These are phyloP conservation scores for Aspergillus ustus DNA, from an alignment of 2,329 filamentous ascomycete species.

Conservation along the genomic window DNA sequence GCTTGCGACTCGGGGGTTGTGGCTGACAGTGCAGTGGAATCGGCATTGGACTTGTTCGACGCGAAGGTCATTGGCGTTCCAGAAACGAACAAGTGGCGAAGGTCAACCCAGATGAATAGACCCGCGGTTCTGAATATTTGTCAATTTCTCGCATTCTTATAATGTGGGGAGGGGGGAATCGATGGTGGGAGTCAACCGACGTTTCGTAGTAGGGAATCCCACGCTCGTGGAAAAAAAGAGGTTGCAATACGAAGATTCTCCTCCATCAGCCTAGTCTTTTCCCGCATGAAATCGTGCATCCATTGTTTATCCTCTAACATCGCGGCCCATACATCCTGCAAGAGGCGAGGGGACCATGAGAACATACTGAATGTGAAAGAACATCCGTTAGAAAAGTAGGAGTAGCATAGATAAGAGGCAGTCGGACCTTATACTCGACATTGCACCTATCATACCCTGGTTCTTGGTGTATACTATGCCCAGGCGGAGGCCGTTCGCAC, in stretches of 20 bases:
- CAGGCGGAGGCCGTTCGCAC: conserved; percentile 60
- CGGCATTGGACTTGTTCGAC: not conserved
- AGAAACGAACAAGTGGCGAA: not conserved
- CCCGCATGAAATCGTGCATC: not conserved
- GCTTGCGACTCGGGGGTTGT: not conserved
- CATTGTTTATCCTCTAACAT: not conserved
- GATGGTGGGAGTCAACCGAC: not conserved
- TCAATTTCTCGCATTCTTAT: too few relatives aligned
- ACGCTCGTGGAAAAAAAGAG: not conserved
- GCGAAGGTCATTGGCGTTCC: not conserved
- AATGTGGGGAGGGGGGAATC: too few relatives aligned
- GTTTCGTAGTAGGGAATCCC: not conserved
- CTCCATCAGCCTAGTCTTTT: not conserved
- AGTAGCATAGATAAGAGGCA: not conserved
- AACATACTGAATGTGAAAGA: not conserved
- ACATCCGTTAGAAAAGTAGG: not conserved
- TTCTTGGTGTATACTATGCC: conserved; percentile 36
- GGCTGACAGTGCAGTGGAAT: not conserved
- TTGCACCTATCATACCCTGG: not conserved
- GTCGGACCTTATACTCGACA: not conserved
- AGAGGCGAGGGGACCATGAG: not conserved
- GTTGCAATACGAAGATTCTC: not conserved
- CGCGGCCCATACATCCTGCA: not conserved
- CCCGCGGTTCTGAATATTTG: too few relatives aligned
- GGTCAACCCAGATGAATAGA: not conserved